Conservation (phyloP, 2,329 filamentous ascomycete species). For the Graphium sp. region DNA sequence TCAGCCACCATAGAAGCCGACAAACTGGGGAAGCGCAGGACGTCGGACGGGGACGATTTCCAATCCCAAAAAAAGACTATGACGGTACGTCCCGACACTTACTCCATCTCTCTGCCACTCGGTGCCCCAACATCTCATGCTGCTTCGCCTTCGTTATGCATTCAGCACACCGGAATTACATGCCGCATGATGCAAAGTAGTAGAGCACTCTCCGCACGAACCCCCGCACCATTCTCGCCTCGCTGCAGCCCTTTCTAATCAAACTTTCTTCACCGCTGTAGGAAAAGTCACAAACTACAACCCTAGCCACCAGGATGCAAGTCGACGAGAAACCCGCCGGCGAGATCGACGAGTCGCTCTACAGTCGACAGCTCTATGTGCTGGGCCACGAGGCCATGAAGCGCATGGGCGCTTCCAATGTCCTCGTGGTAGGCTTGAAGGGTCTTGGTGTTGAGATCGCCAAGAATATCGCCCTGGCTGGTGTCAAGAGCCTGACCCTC, state of each 20-base stretch:
- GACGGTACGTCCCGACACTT: conserved; percentile 29
- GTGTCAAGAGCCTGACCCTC: conserved; percentile 91
- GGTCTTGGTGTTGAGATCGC: conserved; percentile 95
- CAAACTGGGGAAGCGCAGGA: conserved; percentile 53
- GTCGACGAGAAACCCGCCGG: conserved; percentile 34
- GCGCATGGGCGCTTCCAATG: conserved; percentile 92
- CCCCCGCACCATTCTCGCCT: conserved; percentile 1
- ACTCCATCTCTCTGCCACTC: background rate
- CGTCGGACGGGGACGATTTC: conserved; percentile 41
- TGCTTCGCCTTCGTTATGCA: background rate
- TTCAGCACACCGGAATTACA: too few relatives aligned
- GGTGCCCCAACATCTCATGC: background rate
- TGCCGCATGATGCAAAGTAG: too few relatives aligned
- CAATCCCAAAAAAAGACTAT: conserved; percentile 42
- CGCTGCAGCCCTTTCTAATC: background rate
- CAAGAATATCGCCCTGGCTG: conserved; percentile 95
- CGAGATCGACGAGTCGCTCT: conserved; percentile 58
- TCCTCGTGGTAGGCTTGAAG: conserved; percentile 81
- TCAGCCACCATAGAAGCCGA: too few relatives aligned
- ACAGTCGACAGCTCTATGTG: conserved; percentile 59
- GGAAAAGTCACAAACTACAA: background rate
- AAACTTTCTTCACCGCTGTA: background rate
- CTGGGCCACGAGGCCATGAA: conserved; percentile 80
- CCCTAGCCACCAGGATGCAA: conserved; percentile 40
- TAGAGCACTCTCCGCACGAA: too few relatives aligned